A percentile compares a stretch with the other conserved stretches of the same genome.
phyloP scores from a whole-genome alignment of 1,284 basidiomycete genomes.

The Tylopilus sp. region DNA sequence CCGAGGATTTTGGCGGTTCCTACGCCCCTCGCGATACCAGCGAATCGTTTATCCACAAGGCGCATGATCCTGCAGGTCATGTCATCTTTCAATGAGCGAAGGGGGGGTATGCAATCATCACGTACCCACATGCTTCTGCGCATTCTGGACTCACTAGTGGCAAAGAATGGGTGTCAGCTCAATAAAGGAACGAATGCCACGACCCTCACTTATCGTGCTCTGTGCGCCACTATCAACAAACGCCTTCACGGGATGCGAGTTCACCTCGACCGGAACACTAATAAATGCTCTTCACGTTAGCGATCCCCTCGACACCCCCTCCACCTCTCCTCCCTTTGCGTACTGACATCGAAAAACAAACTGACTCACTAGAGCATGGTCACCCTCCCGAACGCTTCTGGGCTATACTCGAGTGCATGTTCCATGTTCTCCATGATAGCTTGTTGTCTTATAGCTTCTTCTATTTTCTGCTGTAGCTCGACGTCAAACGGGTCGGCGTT shows the following conservation, averaged over 20 bases:
- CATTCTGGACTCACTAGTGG: constrained; percentile 86
- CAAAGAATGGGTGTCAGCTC: constrained; percentile 9
- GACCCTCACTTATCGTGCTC: constrained; percentile 82
- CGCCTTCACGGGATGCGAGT: constrained; percentile 86
- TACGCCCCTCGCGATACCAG: constrained; percentile 92
- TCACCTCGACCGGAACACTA: constrained; percentile 86
- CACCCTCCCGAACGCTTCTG: constrained; percentile 92
- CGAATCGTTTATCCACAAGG: constrained; percentile 82
- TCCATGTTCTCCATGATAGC: constrained; percentile 89
- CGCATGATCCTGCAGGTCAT: constrained; percentile 74
- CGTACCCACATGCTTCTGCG: constrained; percentile 88
- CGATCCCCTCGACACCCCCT: background rate
- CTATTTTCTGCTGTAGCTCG: constrained; percentile 89
- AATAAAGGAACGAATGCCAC: background rate
- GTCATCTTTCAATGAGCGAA: background rate
- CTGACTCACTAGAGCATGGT: constrained; percentile 88
- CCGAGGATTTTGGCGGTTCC: constrained; percentile 95
- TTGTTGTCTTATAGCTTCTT: constrained; percentile 90
- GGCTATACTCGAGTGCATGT: constrained; percentile 88
- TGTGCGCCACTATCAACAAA: constrained; percentile 99
- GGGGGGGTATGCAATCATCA: constrained; percentile 7
- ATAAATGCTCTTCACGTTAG: constrained; percentile 12
- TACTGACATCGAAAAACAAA: background rate
- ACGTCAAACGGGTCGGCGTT: constrained; percentile 89
- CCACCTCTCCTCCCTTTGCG: background rate